Evolutionary conservation across 257 asterid species (phyloP).

Genomic region (Leonotis leonurus): DNA sequence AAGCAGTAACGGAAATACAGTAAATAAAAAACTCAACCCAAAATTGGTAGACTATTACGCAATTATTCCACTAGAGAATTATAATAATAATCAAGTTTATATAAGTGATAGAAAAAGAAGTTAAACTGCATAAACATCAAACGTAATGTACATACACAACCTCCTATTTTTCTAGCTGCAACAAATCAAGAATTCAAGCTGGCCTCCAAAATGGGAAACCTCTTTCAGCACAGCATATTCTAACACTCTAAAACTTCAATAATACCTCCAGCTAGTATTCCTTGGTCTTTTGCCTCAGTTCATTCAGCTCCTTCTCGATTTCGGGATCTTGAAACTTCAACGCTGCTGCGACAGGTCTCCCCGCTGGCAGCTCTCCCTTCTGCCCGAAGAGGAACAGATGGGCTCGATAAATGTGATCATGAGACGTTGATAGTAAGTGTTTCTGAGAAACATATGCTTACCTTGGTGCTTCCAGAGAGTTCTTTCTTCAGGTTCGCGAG

Average conservation of each 20-base stretch:
- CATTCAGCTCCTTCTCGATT: conserved; percentile 83
- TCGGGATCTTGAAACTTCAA: conserved; percentile 78
- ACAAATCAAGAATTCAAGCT: no score
- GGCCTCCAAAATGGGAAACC: not conserved
- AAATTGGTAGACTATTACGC: no score
- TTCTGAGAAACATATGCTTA: conserved; percentile 7
- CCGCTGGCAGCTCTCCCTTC: conserved; percentile 97
- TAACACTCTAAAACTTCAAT: not conserved
- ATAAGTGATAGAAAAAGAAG: no score
- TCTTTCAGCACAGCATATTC: not conserved
- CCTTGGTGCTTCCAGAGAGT: conserved; percentile 69
- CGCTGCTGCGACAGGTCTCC: conserved; percentile 47
- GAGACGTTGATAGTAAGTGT: not conserved
- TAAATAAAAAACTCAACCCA: no score
- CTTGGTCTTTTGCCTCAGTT: conserved; percentile 66
- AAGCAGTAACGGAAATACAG: no score
- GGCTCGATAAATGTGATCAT: not conserved
- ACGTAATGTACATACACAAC: not conserved
- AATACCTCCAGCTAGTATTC: conserved; percentile 37
- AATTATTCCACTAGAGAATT: no score
- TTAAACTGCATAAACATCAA: not conserved
- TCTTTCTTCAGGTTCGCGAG: conserved; percentile 71
- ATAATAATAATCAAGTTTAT: no score
- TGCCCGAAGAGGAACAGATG: conserved; percentile 19
- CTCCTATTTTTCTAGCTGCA: no score